Evolutionary conservation across 2,329 filamentous ascomycete species (phyloP).

Genomic region (Penicillium sclerotigenum): DNA sequence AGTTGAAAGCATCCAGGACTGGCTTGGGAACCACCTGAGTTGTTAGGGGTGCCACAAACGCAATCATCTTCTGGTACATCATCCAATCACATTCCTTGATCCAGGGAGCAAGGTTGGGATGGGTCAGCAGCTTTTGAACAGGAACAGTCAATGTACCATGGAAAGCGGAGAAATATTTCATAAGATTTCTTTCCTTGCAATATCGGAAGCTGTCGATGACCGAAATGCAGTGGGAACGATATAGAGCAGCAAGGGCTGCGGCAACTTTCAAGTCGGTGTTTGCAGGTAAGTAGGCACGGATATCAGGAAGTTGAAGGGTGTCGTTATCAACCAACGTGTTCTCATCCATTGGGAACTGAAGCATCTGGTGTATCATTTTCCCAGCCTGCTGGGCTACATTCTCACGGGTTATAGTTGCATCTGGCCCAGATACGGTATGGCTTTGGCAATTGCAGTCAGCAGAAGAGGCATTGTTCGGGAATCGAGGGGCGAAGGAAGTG

Average conservation of each 20-base stretch:
- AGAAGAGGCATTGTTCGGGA: conserved; percentile 22
- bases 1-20: conserved; percentile 81
- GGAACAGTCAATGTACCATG: conserved; percentile 95
- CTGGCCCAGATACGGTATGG: conserved; percentile 24
- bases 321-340: conserved; percentile 58
- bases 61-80: conserved; percentile 96
- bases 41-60: conserved; percentile 81
- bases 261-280: conserved; percentile 85
- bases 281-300: conserved; percentile 73
- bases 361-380: conserved; percentile 41
- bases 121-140: conserved; percentile 84
- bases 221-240: conserved; percentile 91
- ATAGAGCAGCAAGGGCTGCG: conserved; percentile 79
- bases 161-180: conserved; percentile 90
- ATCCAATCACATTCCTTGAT: conserved; percentile 94
- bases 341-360: conserved; percentile 37
- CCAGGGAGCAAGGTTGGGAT: conserved; percentile 80
- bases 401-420: conserved; percentile 35
- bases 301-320: conserved; percentile 75
- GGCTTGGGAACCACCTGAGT: conserved; percentile 86
- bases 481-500: conserved; percentile 35
- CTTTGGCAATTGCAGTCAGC: conserved; percentile 33
- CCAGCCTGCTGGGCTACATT: conserved; percentile 39
- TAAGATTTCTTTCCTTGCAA: conserved; percentile 95
- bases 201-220: conserved; percentile 93